Conservation (phyloP, 805 yeast species). For the Saccharomycopsis amapae region DNA sequence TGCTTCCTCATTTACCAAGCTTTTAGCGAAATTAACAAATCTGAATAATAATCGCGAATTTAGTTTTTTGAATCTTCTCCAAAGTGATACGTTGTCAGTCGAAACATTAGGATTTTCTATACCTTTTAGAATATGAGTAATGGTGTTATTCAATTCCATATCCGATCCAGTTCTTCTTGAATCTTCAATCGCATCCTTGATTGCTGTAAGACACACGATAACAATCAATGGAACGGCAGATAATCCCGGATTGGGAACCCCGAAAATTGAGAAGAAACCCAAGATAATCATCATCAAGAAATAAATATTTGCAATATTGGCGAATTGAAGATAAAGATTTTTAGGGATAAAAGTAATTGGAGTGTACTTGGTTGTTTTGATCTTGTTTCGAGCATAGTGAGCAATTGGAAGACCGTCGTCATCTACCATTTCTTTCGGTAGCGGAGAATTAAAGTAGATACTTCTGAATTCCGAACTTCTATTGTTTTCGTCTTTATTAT, state of each 20-base stretch:
- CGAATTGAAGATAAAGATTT: constrained; percentile 71
- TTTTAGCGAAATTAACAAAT: constrained; percentile 25
- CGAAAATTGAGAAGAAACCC: constrained; percentile 71
- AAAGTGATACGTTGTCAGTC: constrained; percentile 54
- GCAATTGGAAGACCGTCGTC: constrained; percentile 54
- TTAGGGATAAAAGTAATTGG: constrained; percentile 86
- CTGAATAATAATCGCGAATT: constrained; percentile 28
- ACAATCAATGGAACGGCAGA: constrained; percentile 75
- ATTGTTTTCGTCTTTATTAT: constrained; percentile 29
- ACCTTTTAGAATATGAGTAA: constrained; percentile 56
- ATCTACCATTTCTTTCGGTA: constrained; percentile 53
- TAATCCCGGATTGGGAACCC: constrained; percentile 71
- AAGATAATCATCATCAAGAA: constrained; percentile 72
- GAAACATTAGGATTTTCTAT: constrained; percentile 52
- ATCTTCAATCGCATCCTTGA: constrained; percentile 77
- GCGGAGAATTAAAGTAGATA: constrained; percentile 49
- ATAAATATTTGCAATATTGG: constrained; percentile 84
- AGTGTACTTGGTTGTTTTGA: constrained; percentile 92
- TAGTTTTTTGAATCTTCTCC: constrained; percentile 65
- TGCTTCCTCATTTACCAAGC: constrained; percentile 31
- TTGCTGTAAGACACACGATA: constrained; percentile 65
- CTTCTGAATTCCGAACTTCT: constrained; percentile 39
- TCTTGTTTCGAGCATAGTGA: constrained; percentile 79
- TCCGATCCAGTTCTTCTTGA: constrained; percentile 67
- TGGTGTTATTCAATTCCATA: constrained; percentile 68